phyloP scores from a whole-genome alignment of 495 filamentous ascomycete genomes.

The Oleoguttula mirabilis region DNA sequence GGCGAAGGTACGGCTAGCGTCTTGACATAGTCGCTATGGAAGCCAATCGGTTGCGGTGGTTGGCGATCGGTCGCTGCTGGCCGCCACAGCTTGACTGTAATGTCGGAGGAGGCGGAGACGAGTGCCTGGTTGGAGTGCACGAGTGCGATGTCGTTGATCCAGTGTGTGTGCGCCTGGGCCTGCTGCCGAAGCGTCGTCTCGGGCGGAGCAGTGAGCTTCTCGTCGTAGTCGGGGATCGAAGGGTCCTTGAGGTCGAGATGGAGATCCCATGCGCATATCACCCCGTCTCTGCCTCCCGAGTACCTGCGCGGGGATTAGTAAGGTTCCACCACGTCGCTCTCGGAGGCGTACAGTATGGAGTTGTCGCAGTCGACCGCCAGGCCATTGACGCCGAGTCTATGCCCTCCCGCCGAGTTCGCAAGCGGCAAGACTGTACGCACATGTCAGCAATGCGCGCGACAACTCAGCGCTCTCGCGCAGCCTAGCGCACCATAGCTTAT shows the following conservation, averaged over 20 bases:
- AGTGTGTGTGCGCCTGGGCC: constrained; percentile 96
- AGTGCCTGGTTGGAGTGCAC: constrained; percentile 70
- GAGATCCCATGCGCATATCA: constrained; percentile 91
- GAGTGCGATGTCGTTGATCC: constrained; percentile 94
- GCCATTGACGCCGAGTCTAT: constrained; percentile 88
- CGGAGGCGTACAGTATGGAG: constrained; percentile 65
- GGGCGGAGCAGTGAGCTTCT: constrained; percentile 17
- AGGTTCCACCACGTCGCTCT: constrained; percentile 6
- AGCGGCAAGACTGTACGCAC: constrained; percentile 69
- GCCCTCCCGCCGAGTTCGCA: constrained; percentile 78
- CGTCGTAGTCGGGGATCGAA: constrained; percentile 27
- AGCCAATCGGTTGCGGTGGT: constrained; percentile 70
- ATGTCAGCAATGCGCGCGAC: not conserved
- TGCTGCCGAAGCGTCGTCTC: constrained; percentile 71
- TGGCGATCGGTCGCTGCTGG: constrained; percentile 59
- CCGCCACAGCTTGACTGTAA: constrained; percentile 89
- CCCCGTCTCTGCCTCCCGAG: constrained; percentile 88
- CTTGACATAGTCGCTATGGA: constrained; percentile 94
- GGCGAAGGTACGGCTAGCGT: constrained; percentile 66
- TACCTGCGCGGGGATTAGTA: constrained; percentile 46
- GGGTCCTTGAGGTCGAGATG: constrained; percentile 42
- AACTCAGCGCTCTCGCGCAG: not conserved
- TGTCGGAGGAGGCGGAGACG: constrained; percentile 89
- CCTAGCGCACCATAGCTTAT: constrained; percentile 44
- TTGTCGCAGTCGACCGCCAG: constrained; percentile 74